Evolutionary conservation across 371 early-diverging fungal genomes (phyloP), one percentile per base, ranked within the genome.

Genomic region (Mortierella sp.): DNA sequence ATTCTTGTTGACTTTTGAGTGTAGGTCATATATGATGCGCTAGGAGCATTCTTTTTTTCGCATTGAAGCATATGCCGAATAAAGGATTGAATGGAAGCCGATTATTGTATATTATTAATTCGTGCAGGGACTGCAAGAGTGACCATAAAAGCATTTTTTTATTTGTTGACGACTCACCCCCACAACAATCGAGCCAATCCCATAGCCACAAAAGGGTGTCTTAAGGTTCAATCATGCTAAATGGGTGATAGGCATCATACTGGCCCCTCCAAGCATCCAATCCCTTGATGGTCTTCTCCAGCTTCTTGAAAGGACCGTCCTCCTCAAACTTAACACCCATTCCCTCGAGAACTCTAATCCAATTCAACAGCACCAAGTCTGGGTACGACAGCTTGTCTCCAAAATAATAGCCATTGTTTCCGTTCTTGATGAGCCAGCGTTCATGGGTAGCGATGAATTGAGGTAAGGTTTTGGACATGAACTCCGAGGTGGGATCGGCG

Each of bases 341-440:
- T 24, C 57, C 28, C 16, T 65, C 75, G 55, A 81, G n/a, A 24
- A 84, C 57, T 16, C 81, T 24, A 24, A 75, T 26, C 81, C 85
- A 81, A 58, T 84, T 81, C 55, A 81, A 26, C 71, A 84, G 42
- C 10, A 75, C 77, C 9, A 84, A 55, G 16, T 84, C 85, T 0
- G 85, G 79, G 24, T 76, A 81, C 13, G 85, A 48, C 48, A 79
- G 28, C 28, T 0, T 45, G 28, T 76, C 48, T 4, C 85, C 84
- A 63, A 84, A 84, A 52, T 84, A 84, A 52, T 81, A 76, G 10
- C 84, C 85, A 75, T 84, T 84, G 76, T 84, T 79, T 10, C 85
- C 85, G 38, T 84, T 84, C 77, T 79, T 78, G 72, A 72, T 63
- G 50, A 84, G 57, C 85, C 81, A 81, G 2, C 79, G 60, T 31